Percentiles rank a stretch among this genome's conserved stretches.
Evolutionary conservation across 768 basidiomycete species (phyloP).

Genomic region (Lentinula boryana): DNA sequence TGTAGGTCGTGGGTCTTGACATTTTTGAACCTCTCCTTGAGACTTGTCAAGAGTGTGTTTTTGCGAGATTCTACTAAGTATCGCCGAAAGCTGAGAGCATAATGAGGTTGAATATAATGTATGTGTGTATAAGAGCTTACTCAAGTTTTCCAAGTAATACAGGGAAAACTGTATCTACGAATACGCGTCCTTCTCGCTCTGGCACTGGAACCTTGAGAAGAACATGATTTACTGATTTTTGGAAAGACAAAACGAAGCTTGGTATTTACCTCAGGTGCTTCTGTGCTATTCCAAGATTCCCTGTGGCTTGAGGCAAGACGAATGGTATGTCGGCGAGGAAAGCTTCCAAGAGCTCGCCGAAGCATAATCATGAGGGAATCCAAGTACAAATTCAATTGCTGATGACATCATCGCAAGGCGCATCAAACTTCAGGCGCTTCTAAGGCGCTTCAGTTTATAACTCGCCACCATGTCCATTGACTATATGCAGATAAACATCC

Average conservation of each 20-base stretch:
- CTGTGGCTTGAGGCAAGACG: background rate
- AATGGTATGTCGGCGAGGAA: background rate
- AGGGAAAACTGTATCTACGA: conserved; percentile 76
- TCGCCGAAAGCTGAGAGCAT: conserved; percentile 50
- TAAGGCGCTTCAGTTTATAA: too few species aligned
- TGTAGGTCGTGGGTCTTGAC: conserved; percentile 54
- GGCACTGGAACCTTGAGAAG: conserved; percentile 1
- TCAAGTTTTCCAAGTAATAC: conserved; percentile 68
- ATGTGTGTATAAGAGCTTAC: conserved; percentile 34
- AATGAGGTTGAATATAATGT: background rate
- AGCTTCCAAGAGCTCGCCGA: background rate
- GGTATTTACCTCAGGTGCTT: background rate
- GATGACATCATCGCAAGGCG: too few species aligned
- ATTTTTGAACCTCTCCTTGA: conserved; percentile 42
- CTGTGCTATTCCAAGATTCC: background rate
- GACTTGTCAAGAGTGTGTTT: conserved; percentile 44
- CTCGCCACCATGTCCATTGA: too few species aligned
- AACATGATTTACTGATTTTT: background rate
- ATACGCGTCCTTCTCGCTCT: conserved; percentile 54
- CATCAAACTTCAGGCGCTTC: too few species aligned
- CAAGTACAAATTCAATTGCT: too few species aligned
- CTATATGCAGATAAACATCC: too few species aligned
- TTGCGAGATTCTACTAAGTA: conserved; percentile 57
- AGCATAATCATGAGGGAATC: background rate
- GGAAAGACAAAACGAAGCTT: too few species aligned